These are phyloP conservation scores for Sarcodon sp. DNA, from an alignment of 768 basidiomycete species.

Conservation along the genomic window DNA sequence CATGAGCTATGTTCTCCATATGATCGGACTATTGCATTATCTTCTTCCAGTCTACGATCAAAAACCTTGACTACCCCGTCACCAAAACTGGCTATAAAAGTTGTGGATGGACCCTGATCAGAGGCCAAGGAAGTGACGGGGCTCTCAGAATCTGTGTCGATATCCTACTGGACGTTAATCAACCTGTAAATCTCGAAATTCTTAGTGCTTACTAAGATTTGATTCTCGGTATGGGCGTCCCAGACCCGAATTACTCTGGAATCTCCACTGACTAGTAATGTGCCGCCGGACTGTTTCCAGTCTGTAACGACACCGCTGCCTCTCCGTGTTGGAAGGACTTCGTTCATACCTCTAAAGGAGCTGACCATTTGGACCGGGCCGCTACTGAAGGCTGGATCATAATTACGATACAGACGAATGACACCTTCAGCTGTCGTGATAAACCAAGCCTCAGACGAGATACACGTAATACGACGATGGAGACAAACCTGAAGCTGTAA, in stretches of 20 bases:
- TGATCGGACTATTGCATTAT: slow-evolving; percentile 69
- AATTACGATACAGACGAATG: slow-evolving; percentile 86
- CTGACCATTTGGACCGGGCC: slow-evolving; percentile 85
- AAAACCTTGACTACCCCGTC: slow-evolving; percentile 86
- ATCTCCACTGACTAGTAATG: slow-evolving; percentile 84
- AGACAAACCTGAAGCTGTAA: slow-evolving; percentile 71
- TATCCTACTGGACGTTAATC: slow-evolving; percentile 39
- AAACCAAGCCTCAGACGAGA: not conserved
- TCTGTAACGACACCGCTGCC: slow-evolving; percentile 76
- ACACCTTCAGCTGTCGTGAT: slow-evolving; percentile 67
- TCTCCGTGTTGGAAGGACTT: slow-evolving; percentile 59
- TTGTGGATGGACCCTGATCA: slow-evolving; percentile 62
- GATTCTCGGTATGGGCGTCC: slow-evolving; percentile 88
- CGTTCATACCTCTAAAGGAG: slow-evolving; percentile 81
- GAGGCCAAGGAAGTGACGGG: slow-evolving; percentile 79
- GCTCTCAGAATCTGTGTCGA: slow-evolving; percentile 82
- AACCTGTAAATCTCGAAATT: not conserved
- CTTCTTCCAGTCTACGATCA: slow-evolving; percentile 78
- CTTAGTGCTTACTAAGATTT: slow-evolving; percentile 42
- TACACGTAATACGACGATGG: not conserved
- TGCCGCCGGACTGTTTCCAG: slow-evolving; percentile 86
- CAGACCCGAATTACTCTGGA: slow-evolving; percentile 81
- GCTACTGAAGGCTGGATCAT: slow-evolving; percentile 60
- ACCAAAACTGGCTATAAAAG: slow-evolving; percentile 84
- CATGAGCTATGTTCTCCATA: slow-evolving; percentile 71